Conservation (phyloP, 1,284 basidiomycete genomes). For the Ustilago sp. region DNA sequence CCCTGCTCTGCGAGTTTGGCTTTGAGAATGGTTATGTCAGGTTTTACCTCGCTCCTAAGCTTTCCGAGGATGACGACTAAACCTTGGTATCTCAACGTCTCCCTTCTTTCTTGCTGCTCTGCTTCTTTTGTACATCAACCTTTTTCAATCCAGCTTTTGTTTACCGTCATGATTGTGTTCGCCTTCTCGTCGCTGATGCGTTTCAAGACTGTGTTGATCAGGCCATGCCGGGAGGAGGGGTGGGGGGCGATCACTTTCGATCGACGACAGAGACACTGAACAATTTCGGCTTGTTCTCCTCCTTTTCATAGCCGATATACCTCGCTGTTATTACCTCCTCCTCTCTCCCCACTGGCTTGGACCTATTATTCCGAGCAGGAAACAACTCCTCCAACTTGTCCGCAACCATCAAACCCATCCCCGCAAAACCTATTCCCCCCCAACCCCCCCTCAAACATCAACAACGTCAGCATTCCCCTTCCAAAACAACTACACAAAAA, state of each 20-base stretch:
- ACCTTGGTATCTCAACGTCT: background rate
- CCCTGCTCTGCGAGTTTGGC: constrained; percentile 79
- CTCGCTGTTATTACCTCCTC: background rate
- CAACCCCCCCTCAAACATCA: background rate
- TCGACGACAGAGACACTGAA: constrained; percentile 44
- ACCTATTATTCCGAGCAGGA: constrained; percentile 36
- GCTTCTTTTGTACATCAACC: background rate
- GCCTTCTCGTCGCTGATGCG: too few species aligned
- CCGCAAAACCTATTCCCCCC: constrained; percentile 22
- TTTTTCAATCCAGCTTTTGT: constrained; percentile 2
- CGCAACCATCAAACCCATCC: constrained; percentile 27
- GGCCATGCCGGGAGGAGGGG: background rate
- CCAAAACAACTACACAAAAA: background rate
- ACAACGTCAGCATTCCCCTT: background rate
- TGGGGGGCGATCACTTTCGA: constrained; percentile 6
- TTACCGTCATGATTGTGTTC: background rate
- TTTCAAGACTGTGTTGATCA: background rate
- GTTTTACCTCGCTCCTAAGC: constrained; percentile 68
- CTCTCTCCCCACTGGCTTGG: background rate
- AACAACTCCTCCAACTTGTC: constrained; percentile 45
- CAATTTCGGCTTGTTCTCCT: constrained; percentile 20
- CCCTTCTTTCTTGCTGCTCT: too few species aligned
- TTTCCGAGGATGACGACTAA: constrained; percentile 64
- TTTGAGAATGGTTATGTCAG: constrained; percentile 79
- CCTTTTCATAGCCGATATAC: constrained; percentile 16